Conservation (phyloP, 495 filamentous ascomycete species). For the Paragyromitra xinjiangensis region DNA sequence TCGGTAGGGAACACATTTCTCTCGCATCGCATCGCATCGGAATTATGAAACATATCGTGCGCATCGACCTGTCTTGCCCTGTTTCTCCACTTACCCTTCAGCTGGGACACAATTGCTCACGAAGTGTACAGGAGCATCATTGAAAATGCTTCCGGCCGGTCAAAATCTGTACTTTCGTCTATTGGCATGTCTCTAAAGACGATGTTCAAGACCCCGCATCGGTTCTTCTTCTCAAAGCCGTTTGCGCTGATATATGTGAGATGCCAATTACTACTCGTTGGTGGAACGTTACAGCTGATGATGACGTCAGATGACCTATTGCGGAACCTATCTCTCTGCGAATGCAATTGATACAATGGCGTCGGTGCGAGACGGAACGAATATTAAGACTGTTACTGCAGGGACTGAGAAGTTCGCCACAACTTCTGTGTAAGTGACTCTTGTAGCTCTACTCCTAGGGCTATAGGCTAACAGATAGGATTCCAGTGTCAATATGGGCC, state of each 20-base stretch:
- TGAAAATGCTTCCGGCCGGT: constrained; percentile 88
- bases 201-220: constrained; percentile 73
- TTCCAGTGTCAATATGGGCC: constrained; percentile 78
- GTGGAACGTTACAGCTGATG: not conserved
- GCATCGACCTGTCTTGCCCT: constrained; percentile 16
- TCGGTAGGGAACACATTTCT: constrained; percentile 66
- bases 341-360: constrained; percentile 85
- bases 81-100: not conserved
- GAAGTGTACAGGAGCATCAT: constrained; percentile 76
- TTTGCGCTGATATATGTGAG: constrained; percentile 79
- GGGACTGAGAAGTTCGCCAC: constrained; percentile 84
- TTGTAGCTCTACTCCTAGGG: not conserved
- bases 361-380: constrained; percentile 57
- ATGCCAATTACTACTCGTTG: not conserved
- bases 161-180: constrained; percentile 70
- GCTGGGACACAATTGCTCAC: constrained; percentile 44
- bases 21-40: constrained; percentile 1
- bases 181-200: constrained; percentile 70
- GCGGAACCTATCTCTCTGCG: constrained; percentile 88
- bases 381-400: constrained; percentile 66
- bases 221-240: constrained; percentile 78
- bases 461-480: constrained; percentile 46
- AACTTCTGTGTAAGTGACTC: constrained; percentile 62
- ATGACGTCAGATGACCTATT: constrained; percentile 71
- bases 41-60: constrained; percentile 11